These are phyloP conservation scores for Kwoniella dejecticola DNA, from an alignment of 768 basidiomycete genomes.

Conservation along the genomic window DNA sequence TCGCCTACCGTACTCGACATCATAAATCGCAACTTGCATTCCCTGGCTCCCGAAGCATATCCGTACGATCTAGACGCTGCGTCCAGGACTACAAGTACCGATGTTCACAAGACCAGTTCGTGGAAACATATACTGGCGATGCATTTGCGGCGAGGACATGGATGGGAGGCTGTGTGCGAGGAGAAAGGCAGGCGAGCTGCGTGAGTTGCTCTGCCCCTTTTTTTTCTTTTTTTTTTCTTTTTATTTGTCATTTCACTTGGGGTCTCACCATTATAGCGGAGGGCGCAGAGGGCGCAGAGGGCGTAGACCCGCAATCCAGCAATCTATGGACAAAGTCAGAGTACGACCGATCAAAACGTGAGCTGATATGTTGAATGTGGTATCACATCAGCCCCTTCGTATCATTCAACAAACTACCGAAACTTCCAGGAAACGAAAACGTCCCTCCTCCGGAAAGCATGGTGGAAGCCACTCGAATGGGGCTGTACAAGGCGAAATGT, in stretches of 20 bases:
- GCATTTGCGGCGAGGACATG: constrained; percentile 44
- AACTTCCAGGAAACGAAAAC: constrained; percentile 53
- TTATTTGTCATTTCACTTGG: no score
- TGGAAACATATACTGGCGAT: constrained; percentile 53
- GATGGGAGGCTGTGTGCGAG: constrained; percentile 41
- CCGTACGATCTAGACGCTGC: constrained; percentile 35
- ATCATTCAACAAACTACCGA: constrained; percentile 51
- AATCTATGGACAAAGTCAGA: no score
- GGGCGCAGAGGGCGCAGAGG: no score
- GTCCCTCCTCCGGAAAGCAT: constrained; percentile 46
- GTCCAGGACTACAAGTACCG: constrained; percentile 15
- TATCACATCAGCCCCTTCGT: constrained; percentile 43
- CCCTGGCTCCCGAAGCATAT: constrained; percentile 35
- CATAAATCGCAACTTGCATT: constrained; percentile 39
- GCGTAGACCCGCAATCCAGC: no score
- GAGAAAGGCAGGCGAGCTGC: constrained; percentile 35
- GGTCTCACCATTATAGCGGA: no score
- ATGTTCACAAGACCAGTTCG: constrained; percentile 18
- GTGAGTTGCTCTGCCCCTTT: constrained; percentile 33
- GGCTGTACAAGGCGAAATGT: constrained; percentile 53
- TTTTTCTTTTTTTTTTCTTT: no score
- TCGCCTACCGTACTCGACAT: constrained; percentile 47
- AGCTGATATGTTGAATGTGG: not conserved
- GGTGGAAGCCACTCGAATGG: constrained; percentile 46
- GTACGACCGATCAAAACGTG: not conserved